A percentile compares a stretch with the other conserved stretches of the same genome.
These are phyloP conservation scores for Botrytis byssoidea DNA, from an alignment of 2,329 filamentous ascomycete species.

Conservation along the genomic window DNA sequence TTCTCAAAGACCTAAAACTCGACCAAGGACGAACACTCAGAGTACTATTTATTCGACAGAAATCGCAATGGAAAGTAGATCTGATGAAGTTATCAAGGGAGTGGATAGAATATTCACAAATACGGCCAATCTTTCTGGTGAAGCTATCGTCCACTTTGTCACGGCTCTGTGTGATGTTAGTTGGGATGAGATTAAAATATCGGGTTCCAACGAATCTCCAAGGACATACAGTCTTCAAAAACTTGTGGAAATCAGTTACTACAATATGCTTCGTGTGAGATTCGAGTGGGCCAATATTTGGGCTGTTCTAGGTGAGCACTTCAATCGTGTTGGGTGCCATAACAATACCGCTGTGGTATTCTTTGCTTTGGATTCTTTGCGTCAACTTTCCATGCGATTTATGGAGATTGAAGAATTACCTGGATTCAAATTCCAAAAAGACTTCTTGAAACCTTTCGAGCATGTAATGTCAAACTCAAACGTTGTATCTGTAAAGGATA, in stretches of 20 bases:
- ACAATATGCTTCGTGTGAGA: conserved; percentile 98
- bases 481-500: conserved; percentile 92
- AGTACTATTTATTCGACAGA: conserved; percentile 60
- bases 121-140: conserved; percentile 86
- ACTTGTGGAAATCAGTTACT: conserved; percentile 97
- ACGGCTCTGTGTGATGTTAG: conserved; percentile 90
- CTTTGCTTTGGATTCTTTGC: conserved; percentile 91
- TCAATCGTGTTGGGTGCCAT: conserved; percentile 96
- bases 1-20: conserved; percentile 47
- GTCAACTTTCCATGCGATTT: conserved; percentile 96
- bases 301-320: conserved; percentile 96
- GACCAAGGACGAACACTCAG: conserved; percentile 52
- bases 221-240: conserved; percentile 97
- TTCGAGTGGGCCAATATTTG: conserved; percentile 99
- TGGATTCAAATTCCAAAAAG: conserved; percentile 99
- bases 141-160: conserved; percentile 95
- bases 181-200: conserved; percentile 98
- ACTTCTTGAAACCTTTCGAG: conserved; percentile 97
- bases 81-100: conserved; percentile 86
- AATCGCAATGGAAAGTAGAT: conserved; percentile 87
- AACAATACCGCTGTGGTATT: conserved; percentile 96
- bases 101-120: conserved; percentile 97
- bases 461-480: conserved; percentile 93
- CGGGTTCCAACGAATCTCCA: conserved; percentile 90
- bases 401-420: conserved; percentile 97